Percentiles rank a stretch among this genome's conserved stretches.
Evolutionary conservation across 225 moss, liverwort and hornwort genomes (phyloP).

Genomic region (Bryoerythrophyllum caledonicum): DNA sequence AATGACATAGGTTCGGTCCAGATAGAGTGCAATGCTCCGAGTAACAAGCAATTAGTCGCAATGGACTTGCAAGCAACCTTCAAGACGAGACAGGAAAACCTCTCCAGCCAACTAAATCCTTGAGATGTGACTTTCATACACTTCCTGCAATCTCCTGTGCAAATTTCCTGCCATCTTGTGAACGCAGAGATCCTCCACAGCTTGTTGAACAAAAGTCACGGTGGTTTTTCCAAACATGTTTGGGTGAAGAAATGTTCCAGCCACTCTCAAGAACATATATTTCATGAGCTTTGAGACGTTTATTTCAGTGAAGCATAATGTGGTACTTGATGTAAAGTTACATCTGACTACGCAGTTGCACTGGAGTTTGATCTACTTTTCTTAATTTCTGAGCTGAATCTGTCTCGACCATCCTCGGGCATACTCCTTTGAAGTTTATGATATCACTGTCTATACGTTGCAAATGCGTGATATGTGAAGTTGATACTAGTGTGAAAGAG

Average conservation of each 20-base stretch:
- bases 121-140: constrained; percentile 82
- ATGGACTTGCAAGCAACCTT: constrained; percentile 92
- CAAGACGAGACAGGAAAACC: constrained; percentile 88
- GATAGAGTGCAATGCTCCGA: constrained; percentile 84
- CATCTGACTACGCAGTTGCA: neutral
- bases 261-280: neutral
- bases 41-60: constrained; percentile 96
- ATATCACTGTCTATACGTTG: neutral
- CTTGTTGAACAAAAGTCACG: constrained; percentile 40
- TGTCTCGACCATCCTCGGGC: neutral
- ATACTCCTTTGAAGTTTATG: neutral
- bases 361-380: neutral
- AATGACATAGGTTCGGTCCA: constrained; percentile 91
- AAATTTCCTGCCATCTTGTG: constrained; percentile 94
- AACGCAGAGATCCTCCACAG: constrained; percentile 89
- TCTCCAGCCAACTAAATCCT: constrained; percentile 59
- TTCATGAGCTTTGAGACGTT: neutral
- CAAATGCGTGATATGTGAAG: neutral
- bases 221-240: neutral
- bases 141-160: constrained; percentile 81
- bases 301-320: neutral
- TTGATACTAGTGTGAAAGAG: neutral
- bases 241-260: too few relatives aligned
- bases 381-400: neutral
- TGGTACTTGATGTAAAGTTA: neutral